Evolutionary conservation across 495 filamentous ascomycete species (phyloP).

Genomic region (Penicillium cosmopolitanum): DNA sequence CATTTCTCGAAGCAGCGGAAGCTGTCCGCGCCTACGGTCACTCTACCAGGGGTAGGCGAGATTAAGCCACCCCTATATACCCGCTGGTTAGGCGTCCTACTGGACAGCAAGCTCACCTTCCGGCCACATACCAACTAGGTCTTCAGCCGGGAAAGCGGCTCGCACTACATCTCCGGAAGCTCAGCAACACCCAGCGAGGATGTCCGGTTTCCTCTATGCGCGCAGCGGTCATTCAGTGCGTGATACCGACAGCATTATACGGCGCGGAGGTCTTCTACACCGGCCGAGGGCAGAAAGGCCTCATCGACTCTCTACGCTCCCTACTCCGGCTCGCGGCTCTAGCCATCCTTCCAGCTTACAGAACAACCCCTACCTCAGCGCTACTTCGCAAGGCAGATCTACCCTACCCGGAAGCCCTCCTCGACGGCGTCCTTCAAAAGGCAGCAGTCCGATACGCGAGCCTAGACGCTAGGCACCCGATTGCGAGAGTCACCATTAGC

Average conservation of each 20-base stretch:
- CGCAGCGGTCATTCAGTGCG: neutral
- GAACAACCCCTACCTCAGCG: conserved; percentile 1
- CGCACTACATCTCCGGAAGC: neutral
- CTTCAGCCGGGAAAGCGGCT: conserved; percentile 1
- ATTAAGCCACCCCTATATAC: too few species aligned
- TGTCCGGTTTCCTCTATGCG: neutral
- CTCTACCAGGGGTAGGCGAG: neutral
- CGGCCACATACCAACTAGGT: neutral
- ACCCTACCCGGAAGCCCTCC: neutral
- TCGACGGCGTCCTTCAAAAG: neutral
- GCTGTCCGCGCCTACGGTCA: conserved; percentile 2
- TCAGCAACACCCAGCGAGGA: conserved; percentile 1
- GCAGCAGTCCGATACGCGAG: conserved; percentile 2
- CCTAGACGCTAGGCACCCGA: conserved; percentile 1
- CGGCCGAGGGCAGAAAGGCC: neutral
- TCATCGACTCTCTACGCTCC: neutral
- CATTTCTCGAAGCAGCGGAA: conserved; percentile 1
- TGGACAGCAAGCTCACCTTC: neutral
- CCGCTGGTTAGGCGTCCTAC: neutral
- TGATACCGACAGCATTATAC: neutral
- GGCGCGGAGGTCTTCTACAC: neutral
- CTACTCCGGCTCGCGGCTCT: conserved; percentile 1
- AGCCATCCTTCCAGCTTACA: conserved; percentile 1
- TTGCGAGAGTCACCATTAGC: neutral
- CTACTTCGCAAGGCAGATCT: neutral